Evolutionary conservation across 805 yeast genomes (phyloP).

Genomic region (Hanseniaspora pseudoguilliermondii): DNA sequence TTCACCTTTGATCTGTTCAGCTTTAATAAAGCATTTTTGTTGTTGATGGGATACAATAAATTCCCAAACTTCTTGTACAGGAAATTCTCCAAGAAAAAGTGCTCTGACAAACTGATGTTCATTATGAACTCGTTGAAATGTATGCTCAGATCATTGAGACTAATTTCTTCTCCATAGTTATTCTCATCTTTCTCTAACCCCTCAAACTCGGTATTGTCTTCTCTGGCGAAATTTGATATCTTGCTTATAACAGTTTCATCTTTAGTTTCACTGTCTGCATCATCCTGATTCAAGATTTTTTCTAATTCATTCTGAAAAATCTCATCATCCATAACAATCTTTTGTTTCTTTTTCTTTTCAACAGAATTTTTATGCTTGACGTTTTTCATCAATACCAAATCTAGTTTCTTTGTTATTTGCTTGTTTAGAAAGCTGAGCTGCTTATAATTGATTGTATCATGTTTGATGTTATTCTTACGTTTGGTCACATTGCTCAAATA

Average conservation of each 20-base stretch:
- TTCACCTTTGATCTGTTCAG: constrained; percentile 38
- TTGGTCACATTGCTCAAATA: constrained; percentile 57
- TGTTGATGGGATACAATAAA: constrained; percentile 23
- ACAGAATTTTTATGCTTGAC: background rate
- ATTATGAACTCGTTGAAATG: constrained; percentile 31
- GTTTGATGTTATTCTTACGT: constrained; percentile 36
- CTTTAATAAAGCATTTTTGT: constrained; percentile 33
- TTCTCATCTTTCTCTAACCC: constrained; percentile 41
- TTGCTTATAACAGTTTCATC: background rate
- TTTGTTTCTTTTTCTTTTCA: constrained; percentile 9
- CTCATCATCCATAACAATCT: constrained; percentile 15
- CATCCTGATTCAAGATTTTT: constrained; percentile 11
- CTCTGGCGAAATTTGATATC: constrained; percentile 29
- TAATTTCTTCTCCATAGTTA: constrained; percentile 28
- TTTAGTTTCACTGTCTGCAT: background rate
- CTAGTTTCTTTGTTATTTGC: background rate
- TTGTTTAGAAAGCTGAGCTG: background rate
- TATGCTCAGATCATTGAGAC: constrained; percentile 38
- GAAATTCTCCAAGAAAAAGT: constrained; percentile 17
- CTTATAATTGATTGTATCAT: constrained; percentile 17
- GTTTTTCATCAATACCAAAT: constrained; percentile 5
- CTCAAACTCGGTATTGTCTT: constrained; percentile 40
- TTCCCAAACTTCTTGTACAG: constrained; percentile 22
- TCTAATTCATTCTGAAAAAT: constrained; percentile 19
- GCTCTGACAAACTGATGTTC: constrained; percentile 13